These are phyloP conservation scores for Citrus sinensis DNA, from an alignment of 345 rosid species.

Conservation along the genomic window DNA sequence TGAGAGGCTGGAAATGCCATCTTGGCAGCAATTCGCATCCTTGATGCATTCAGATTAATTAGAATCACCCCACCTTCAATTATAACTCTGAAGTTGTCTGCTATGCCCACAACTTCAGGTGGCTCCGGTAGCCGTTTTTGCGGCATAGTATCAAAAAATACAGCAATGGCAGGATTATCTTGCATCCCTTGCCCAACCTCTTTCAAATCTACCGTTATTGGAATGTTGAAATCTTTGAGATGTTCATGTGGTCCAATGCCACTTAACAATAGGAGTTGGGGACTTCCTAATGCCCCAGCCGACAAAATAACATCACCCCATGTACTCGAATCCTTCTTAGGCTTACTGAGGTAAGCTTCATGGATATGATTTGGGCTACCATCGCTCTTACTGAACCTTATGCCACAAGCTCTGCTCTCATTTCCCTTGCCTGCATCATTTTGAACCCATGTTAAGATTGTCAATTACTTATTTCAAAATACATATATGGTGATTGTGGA, in stretches of 20 bases:
- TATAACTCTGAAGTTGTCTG: slow-evolving; percentile 48
- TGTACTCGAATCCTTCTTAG: slow-evolving; percentile 21
- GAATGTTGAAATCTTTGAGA: slow-evolving; percentile 43
- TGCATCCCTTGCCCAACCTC: slow-evolving; percentile 55
- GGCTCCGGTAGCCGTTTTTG: slow-evolving; percentile 51
- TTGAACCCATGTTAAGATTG: background rate
- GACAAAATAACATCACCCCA: slow-evolving; percentile 64
- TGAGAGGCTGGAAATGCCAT: slow-evolving; percentile 63
- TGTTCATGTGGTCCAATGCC: slow-evolving; percentile 62
- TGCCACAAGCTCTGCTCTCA: slow-evolving; percentile 43
- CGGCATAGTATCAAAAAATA: slow-evolving; percentile 38
- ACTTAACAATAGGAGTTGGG: slow-evolving; percentile 62
- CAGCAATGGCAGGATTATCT: slow-evolving; percentile 57
- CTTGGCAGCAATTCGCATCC: slow-evolving; percentile 52
- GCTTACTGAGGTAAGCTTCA: slow-evolving; percentile 48
- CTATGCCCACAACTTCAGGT: slow-evolving; percentile 65
- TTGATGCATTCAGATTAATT: slow-evolving; percentile 39
- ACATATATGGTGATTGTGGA: no score
- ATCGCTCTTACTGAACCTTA: slow-evolving; percentile 55
- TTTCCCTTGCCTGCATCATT: slow-evolving; percentile 32
- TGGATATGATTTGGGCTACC: slow-evolving; percentile 38
- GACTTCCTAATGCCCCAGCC: slow-evolving; percentile 78
- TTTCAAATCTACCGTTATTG: slow-evolving; percentile 30
- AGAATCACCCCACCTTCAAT: slow-evolving; percentile 53
- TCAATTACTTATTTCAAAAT: no score